Evolutionary conservation across 305 asterid genomes (phyloP).

Genomic region (Euphrasia arctica): DNA sequence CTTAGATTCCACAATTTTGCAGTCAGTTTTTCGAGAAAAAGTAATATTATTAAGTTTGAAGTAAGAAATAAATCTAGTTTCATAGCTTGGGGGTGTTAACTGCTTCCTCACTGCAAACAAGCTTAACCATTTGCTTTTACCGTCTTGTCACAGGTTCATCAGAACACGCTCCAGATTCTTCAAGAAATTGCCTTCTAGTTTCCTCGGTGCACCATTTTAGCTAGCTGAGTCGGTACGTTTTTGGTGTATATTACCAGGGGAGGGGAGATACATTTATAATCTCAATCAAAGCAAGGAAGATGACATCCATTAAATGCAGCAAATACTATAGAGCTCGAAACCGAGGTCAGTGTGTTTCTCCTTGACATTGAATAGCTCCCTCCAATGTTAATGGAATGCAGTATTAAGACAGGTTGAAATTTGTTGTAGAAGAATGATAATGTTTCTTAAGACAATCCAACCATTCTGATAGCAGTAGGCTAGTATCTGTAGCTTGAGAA

Average conservation of each 20-base stretch:
- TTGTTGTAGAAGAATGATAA: no score
- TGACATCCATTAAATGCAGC: not conserved
- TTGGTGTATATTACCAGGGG: not conserved
- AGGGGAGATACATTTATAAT: not conserved
- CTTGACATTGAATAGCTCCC: no score
- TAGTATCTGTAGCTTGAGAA: no score
- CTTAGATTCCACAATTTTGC: conserved; percentile 11
- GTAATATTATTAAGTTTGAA: conserved; percentile 14
- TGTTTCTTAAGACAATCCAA: no score
- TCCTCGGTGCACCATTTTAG: conserved; percentile 22
- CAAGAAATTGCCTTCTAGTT: conserved; percentile 87
- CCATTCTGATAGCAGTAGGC: no score
- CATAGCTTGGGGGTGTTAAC: conserved; percentile 17
- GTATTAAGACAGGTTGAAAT: no score
- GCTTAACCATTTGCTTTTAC: conserved; percentile 15
- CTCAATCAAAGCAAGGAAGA: not conserved
- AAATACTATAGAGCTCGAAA: no score
- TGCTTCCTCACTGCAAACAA: conserved; percentile 4
- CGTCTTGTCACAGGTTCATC: conserved; percentile 73
- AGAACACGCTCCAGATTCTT: conserved; percentile 90
- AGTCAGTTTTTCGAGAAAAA: conserved; percentile 9
- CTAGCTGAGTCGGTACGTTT: conserved; percentile 20
- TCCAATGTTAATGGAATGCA: no score
- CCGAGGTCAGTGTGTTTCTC: no score
- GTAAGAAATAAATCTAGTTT: not conserved